Base-by-base conservation (phyloP, 179 eudicot genomes). In the Drosera spatulata region DNA sequence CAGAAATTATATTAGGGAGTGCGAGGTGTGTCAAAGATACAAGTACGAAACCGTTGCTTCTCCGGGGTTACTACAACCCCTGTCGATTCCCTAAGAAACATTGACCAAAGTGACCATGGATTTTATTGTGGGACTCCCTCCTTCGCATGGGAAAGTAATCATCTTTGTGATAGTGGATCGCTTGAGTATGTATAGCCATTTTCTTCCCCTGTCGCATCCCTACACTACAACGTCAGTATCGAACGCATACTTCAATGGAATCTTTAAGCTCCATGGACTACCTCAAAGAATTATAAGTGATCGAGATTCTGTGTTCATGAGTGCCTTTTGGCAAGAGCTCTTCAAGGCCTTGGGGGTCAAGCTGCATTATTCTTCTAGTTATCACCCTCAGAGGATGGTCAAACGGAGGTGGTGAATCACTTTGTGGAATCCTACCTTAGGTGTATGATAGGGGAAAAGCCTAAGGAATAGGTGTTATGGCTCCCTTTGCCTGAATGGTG, bases 61-160 rank as follows among this genome's bases (percentile, higher is more conserved):
- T 38, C 42, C 60, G 4, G 60, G 43, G 13, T 4, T 60, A 3
- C n/a, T 60, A 5, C 52, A 60, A 13, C 38, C 63, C 38, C 41
- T 60, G 11, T 39, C 63, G 14, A 60, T 60, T 9, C 63, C 63
- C 1, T n/a, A 22, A 22, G 12, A 11, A 3, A 13, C 8, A 3
- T 60, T 52, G 63, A 6, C 22, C 4, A 53, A 48, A 14, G 8
- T 60, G 7, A 44, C 54, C 39, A 44, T 60, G 54, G 54, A 60
- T 46, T 60, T 60, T 53, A 47, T 60, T 3, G 63, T 37, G 12
- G 53, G 53, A 3, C 54, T 60, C 11, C 63, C 63, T 0, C 10
- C n/a, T 4, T 60, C 63, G 3, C 10, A 5, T 45, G 63, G 63
- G 10, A 60, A 60, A 53, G 13, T n/a, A n/a, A n/a, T n/a, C n/a